Conservation (phyloP, 768 basidiomycete genomes). For the Lactarius akahatsu region DNA sequence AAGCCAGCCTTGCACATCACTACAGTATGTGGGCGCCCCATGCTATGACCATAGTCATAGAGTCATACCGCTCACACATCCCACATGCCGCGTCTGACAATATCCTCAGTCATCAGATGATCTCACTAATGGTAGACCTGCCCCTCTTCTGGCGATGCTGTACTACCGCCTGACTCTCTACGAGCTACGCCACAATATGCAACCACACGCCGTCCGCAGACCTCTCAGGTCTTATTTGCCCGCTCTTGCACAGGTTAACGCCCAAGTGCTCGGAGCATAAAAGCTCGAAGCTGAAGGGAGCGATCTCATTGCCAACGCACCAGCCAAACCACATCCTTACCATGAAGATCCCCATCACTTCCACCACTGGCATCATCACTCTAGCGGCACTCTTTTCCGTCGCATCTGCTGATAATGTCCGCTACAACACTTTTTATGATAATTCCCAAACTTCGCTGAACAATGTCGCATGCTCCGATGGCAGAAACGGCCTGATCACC, state of each 20-base stretch:
- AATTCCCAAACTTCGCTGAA: conserved; percentile 13
- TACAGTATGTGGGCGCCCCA: not conserved
- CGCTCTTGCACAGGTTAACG: not conserved
- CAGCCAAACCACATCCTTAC: not conserved
- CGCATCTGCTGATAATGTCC: conserved; percentile 5
- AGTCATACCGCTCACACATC: not conserved
- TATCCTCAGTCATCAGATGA: not conserved
- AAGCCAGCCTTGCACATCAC: not conserved
- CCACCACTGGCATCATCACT: not conserved
- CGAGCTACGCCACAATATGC: not conserved
- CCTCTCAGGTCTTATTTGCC: not conserved
- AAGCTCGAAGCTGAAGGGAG: not conserved
- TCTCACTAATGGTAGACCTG: not conserved
- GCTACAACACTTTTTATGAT: conserved; percentile 16
- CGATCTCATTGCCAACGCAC: not conserved
- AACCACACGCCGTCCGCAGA: not conserved
- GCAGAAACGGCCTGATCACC: conserved; percentile 26
- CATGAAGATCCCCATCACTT: not conserved
- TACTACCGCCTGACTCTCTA: not conserved
- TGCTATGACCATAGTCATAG: not conserved
- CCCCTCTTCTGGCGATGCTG: not conserved
- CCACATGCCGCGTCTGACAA: not conserved
- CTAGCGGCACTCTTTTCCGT: not conserved
- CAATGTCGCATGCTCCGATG: conserved; percentile 31
- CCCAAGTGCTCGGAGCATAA: not conserved